These are phyloP conservation scores for Clarireedia monteithiana DNA, from an alignment of 2,329 filamentous ascomycete species.

Conservation along the genomic window DNA sequence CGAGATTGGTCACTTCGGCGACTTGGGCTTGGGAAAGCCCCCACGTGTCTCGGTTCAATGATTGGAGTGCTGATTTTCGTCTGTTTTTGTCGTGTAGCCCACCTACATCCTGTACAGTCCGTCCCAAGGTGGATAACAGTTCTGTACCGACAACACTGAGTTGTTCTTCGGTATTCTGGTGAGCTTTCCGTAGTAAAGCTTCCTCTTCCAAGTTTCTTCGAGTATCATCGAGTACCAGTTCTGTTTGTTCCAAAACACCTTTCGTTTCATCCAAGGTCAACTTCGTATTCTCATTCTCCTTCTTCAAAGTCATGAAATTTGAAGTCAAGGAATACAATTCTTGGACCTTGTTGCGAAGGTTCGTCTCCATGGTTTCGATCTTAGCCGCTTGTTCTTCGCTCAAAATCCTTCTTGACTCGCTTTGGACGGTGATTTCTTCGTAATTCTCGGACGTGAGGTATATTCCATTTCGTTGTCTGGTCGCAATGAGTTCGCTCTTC, in stretches of 20 bases:
- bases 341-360: constrained; percentile 86
- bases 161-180: constrained; percentile 75
- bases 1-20: constrained; percentile 63
- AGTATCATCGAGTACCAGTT: constrained; percentile 72
- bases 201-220: constrained; percentile 73
- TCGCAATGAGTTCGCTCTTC: constrained; percentile 88
- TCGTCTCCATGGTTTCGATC: constrained; percentile 85
- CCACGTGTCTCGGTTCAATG: constrained; percentile 74
- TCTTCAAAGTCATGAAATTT: constrained; percentile 80
- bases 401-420: constrained; percentile 83
- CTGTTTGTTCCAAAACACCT: constrained; percentile 76
- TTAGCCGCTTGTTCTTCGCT: constrained; percentile 88
- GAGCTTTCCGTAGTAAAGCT: constrained; percentile 68
- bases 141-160: constrained; percentile 66
- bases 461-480: constrained; percentile 87
- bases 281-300: constrained; percentile 76
- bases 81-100: constrained; percentile 80
- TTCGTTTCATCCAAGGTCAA: constrained; percentile 70
- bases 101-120: constrained; percentile 72
- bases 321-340: constrained; percentile 82
- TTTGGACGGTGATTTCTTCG: constrained; percentile 85
- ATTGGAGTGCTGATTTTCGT: constrained; percentile 77
- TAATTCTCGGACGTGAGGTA: constrained; percentile 85
- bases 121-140: constrained; percentile 69
- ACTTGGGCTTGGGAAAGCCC: constrained; percentile 68